phyloP scores from a whole-genome alignment of 441 rosid genomes.

The Populus hybrid region DNA sequence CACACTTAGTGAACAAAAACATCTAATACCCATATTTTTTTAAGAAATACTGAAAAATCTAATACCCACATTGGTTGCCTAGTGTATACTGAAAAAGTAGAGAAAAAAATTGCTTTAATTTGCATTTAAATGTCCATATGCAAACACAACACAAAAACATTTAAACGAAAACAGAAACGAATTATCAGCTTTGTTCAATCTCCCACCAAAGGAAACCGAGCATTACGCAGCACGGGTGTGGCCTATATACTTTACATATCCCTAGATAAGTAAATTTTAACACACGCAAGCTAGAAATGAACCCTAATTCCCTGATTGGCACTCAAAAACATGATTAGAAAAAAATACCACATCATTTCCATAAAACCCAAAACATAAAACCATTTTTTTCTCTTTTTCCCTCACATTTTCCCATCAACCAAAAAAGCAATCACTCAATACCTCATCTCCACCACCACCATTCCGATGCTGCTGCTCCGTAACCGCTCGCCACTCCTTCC shows the following conservation, averaged over 20 bases:
- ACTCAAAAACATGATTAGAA: background rate
- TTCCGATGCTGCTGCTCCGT: constrained; percentile 59
- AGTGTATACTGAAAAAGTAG: background rate
- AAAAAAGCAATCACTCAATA: constrained; percentile 25
- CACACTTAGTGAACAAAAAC: background rate
- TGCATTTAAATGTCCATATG: background rate
- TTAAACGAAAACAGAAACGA: background rate
- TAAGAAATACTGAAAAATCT: background rate
- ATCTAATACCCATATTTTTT: background rate
- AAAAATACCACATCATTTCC: background rate
- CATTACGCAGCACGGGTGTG: background rate
- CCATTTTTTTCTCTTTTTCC: background rate
- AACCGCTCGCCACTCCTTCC: constrained; percentile 96
- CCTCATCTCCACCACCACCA: constrained; percentile 59
- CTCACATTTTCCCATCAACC: constrained; percentile 12
- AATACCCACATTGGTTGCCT: background rate
- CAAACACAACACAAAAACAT: background rate
- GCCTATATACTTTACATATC: background rate
- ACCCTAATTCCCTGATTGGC: background rate
- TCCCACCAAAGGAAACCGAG: background rate
- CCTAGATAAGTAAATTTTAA: background rate
- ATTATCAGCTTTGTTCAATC: background rate
- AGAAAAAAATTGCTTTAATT: background rate
- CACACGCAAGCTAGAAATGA: background rate
- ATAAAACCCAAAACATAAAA: background rate